These are phyloP conservation scores for Leishmania braziliensis DNA, from an alignment of 208 protist species.

Conservation along the genomic window DNA sequence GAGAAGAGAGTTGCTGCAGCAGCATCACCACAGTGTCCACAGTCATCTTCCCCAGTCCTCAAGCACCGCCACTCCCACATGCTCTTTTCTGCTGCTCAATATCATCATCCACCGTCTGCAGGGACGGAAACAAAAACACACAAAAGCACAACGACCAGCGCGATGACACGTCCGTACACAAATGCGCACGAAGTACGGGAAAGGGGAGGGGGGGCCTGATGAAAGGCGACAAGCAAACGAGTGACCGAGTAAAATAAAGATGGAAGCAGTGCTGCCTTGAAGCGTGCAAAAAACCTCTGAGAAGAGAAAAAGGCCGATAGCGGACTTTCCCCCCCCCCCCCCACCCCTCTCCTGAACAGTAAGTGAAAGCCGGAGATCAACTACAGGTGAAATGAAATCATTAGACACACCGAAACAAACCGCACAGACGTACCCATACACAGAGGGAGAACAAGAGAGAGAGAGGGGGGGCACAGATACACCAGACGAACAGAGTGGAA, in stretches of 20 bases:
- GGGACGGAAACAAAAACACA: background rate
- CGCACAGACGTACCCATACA: background rate
- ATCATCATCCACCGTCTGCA: background rate
- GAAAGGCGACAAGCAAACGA: background rate
- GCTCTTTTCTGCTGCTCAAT: background rate
- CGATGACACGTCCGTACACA: background rate
- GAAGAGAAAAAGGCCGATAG: background rate
- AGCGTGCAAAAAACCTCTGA: conserved; percentile 10
- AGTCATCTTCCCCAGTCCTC: background rate
- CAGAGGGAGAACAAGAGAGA: background rate
- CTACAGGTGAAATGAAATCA: conserved; percentile 4
- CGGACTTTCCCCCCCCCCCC: no score
- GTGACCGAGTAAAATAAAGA: background rate
- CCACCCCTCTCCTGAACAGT: background rate
- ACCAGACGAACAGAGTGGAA: conserved; percentile 9
- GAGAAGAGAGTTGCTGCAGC: background rate
- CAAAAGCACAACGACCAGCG: background rate
- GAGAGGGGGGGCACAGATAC: background rate
- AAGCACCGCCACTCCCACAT: background rate
- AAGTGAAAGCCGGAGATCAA: background rate
- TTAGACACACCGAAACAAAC: conserved; percentile 4
- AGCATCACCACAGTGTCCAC: background rate
- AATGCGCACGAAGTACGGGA: background rate
- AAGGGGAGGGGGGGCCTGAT: background rate
- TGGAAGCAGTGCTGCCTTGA: background rate